Conservation (phyloP, 192 early-diverging fungal species). For the Oehlia diaphana region DNA sequence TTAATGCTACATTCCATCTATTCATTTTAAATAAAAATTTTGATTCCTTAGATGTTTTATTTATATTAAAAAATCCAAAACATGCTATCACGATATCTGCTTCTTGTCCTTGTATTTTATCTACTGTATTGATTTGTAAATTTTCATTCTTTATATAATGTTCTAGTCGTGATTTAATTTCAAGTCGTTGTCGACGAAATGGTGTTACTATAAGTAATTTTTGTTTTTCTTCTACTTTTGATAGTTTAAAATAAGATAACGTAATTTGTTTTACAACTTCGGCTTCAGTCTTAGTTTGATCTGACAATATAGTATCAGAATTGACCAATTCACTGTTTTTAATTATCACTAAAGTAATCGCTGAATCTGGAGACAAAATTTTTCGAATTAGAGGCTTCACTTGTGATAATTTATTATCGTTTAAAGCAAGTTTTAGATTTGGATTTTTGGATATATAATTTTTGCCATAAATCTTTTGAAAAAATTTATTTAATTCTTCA, state of each 20-base stretch:
- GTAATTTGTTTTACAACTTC: constrained; percentile 38
- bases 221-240: constrained; percentile 20
- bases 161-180: constrained; percentile 26
- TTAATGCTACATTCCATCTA: constrained; percentile 48
- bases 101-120: constrained; percentile 58
- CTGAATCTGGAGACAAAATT: constrained; percentile 34
- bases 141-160: constrained; percentile 14
- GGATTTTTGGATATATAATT: constrained; percentile 35
- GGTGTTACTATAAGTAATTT: constrained; percentile 44
- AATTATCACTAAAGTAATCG: constrained; percentile 42
- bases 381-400: constrained; percentile 32
- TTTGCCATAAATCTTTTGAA: constrained; percentile 48
- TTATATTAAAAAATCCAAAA: constrained; percentile 46
- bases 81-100: constrained; percentile 64
- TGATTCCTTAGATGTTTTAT: constrained; percentile 25
- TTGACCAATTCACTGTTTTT: background rate
- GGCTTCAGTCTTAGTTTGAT: constrained; percentile 35
- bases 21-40: constrained; percentile 45
- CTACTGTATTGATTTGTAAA: constrained; percentile 47
- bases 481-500: constrained; percentile 46
- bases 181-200: constrained; percentile 45
- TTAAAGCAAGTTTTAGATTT: constrained; percentile 1
- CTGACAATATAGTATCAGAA: background rate
- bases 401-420: background rate
- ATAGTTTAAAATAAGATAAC: constrained; percentile 31